These are phyloP conservation scores for Papiliotrema laurentii DNA, from an alignment of 1,284 basidiomycete genomes.

Conservation along the genomic window DNA sequence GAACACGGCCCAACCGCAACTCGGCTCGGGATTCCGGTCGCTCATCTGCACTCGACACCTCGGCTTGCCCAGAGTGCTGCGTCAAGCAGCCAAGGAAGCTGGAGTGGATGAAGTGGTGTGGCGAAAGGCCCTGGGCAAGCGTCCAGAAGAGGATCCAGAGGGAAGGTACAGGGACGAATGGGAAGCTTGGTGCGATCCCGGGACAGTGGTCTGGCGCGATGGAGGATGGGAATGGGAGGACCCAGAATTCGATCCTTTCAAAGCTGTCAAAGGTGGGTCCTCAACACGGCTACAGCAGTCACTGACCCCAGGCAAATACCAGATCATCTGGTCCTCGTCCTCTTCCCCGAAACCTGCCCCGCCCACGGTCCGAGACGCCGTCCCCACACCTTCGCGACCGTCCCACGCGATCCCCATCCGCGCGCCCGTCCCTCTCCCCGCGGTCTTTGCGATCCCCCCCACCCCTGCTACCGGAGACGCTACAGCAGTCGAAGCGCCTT, in stretches of 20 bases:
- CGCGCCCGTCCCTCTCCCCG: slow-evolving; percentile 25
- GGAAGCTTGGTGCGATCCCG: slow-evolving; percentile 49
- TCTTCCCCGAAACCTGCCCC: slow-evolving; percentile 11
- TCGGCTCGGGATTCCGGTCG: slow-evolving; percentile 38
- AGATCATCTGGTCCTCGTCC: slow-evolving; percentile 40
- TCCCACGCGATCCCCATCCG: slow-evolving; percentile 44
- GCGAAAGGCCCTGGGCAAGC: slow-evolving; percentile 27
- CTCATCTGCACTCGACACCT: slow-evolving; percentile 32
- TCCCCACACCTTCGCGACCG: slow-evolving; percentile 27
- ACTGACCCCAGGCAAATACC: slow-evolving; percentile 25
- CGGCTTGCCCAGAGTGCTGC: slow-evolving; percentile 34
- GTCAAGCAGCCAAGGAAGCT: slow-evolving; percentile 20
- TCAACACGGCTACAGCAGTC: background rate
- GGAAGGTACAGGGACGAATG: slow-evolving; percentile 27
- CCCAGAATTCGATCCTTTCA: slow-evolving; percentile 39
- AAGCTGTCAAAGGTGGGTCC: slow-evolving; percentile 30
- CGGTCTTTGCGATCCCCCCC: slow-evolving; percentile 38
- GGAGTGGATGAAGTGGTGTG: slow-evolving; percentile 33
- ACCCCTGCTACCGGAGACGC: slow-evolving; percentile 22
- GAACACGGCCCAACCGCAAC: slow-evolving; percentile 33
- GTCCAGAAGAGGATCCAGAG: slow-evolving; percentile 11
- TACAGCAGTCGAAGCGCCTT: slow-evolving; percentile 14
- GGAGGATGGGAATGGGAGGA: slow-evolving; percentile 47
- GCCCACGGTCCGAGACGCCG: slow-evolving; percentile 8
- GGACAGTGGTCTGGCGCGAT: slow-evolving; percentile 44